Conservation (phyloP, 192 early-diverging fungal species). For the Rhizophagus clarus region DNA sequence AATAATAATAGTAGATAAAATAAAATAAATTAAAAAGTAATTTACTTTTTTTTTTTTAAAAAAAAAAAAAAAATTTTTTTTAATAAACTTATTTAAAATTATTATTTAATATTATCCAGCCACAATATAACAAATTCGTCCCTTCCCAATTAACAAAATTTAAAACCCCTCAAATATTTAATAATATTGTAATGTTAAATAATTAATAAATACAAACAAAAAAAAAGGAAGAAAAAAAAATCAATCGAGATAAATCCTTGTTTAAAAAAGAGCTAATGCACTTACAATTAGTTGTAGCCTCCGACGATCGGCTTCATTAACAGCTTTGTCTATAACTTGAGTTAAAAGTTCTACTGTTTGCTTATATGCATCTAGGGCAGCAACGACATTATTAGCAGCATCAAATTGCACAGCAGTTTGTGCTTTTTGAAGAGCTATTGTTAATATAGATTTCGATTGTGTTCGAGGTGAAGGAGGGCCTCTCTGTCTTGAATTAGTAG, state of each 20-base stretch:
- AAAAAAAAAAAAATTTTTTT: too few species aligned
- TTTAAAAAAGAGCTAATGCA: not conserved
- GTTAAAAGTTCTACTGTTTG: constrained; percentile 27
- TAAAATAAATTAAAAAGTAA: not conserved
- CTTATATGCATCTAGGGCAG: constrained; percentile 30
- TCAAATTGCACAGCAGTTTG: constrained; percentile 29
- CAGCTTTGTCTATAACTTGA: constrained; percentile 33
- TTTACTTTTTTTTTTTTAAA: too few species aligned
- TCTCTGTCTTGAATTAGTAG: not conserved
- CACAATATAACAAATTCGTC: too few species aligned
- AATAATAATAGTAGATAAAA: not conserved
- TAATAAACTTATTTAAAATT: too few species aligned
- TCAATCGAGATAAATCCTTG: not conserved
- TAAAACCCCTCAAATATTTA: not conserved
- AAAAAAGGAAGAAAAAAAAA: not conserved
- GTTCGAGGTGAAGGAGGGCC: constrained; percentile 27
- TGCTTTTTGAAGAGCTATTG: constrained; percentile 33
- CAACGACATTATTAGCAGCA: constrained; percentile 27
- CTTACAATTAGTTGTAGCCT: constrained; percentile 33
- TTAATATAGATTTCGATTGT: constrained; percentile 35
- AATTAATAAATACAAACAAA: not conserved
- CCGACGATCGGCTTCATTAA: constrained; percentile 27
- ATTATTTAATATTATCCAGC: too few species aligned
- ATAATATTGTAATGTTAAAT: not conserved
- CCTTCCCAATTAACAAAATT: not conserved